Evolutionary conservation across 495 filamentous ascomycete species (phyloP).

Genomic region (Aspergillus baeticus): DNA sequence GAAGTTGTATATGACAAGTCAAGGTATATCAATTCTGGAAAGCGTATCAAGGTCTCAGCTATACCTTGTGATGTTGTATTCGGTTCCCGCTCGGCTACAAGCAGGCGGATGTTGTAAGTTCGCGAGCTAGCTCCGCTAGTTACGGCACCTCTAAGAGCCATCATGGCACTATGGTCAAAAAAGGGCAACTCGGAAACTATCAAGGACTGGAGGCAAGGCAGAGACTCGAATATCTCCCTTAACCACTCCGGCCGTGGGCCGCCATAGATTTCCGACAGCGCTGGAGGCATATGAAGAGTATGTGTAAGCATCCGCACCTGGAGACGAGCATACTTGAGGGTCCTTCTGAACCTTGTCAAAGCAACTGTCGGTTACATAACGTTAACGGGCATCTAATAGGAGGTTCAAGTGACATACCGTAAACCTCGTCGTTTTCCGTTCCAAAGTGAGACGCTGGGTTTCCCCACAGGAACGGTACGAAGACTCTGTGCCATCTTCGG

Average conservation of each 20-base stretch:
- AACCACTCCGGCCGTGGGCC: constrained; percentile 62
- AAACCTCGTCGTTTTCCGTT: constrained; percentile 61
- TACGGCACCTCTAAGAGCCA: constrained; percentile 38
- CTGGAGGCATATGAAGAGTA: constrained; percentile 66
- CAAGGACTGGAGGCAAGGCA: constrained; percentile 61
- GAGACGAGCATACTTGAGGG: constrained; percentile 52
- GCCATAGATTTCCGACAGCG: constrained; percentile 64
- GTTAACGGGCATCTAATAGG: background rate
- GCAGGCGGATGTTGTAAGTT: constrained; percentile 48
- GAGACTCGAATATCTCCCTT: constrained; percentile 56
- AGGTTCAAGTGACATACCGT: constrained; percentile 35
- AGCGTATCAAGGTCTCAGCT: constrained; percentile 49
- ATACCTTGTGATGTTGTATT: constrained; percentile 57
- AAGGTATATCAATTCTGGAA: constrained; percentile 56
- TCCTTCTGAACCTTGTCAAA: constrained; percentile 61
- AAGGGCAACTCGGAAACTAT: constrained; percentile 61
- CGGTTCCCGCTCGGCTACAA: constrained; percentile 56
- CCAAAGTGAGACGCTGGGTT: constrained; percentile 65
- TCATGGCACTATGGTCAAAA: constrained; percentile 63
- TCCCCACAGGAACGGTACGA: constrained; percentile 64
- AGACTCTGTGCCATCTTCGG: constrained; percentile 57
- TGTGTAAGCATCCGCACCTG: constrained; percentile 58
- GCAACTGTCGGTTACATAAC: constrained; percentile 44
- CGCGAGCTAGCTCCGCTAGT: constrained; percentile 23
- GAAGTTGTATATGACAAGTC: constrained; percentile 61